A percentile compares a stretch with the other conserved stretches of the same genome.
Evolutionary conservation across 257 asterid species (phyloP).

Genomic region (Lithospermum erythrorhizon): DNA sequence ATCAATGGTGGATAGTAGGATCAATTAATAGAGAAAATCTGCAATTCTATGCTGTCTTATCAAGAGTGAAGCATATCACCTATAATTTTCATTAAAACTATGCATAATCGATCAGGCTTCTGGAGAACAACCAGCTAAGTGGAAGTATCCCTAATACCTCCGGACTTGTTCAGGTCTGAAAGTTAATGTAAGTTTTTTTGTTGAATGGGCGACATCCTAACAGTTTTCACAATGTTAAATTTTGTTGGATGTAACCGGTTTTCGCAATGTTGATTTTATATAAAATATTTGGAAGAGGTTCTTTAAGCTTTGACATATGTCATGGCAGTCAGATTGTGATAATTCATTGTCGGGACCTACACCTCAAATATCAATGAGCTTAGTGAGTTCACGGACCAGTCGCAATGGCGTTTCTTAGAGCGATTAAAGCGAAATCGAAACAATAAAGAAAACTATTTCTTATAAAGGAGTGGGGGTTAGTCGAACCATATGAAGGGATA

Average conservation of each 20-base stretch:
- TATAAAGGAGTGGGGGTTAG: too few relatives aligned
- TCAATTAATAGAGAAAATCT: too few relatives aligned
- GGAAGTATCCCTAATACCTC: slow-evolving; percentile 66
- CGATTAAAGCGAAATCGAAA: too few relatives aligned
- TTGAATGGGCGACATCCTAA: too few relatives aligned
- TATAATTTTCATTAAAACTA: not conserved
- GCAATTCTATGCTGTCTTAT: too few relatives aligned
- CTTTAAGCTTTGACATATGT: slow-evolving; percentile 8
- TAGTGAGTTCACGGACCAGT: slow-evolving; percentile 32
- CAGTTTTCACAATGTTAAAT: too few relatives aligned
- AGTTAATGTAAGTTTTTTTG: slow-evolving; percentile 88
- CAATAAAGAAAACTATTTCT: too few relatives aligned
- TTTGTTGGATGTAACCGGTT: too few relatives aligned
- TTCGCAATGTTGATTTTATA: not conserved
- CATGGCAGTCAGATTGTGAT: slow-evolving; percentile 57
- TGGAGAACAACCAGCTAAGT: slow-evolving; percentile 48
- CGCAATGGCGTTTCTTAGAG: too few relatives aligned
- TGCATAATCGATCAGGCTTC: slow-evolving; percentile 43
- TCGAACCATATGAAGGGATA: too few relatives aligned
- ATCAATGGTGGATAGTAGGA: too few relatives aligned
- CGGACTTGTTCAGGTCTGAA: slow-evolving; percentile 48
- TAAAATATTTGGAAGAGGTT: not conserved
- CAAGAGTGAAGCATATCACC: too few relatives aligned
- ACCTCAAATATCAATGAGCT: slow-evolving; percentile 60
- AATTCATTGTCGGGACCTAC: slow-evolving; percentile 49